Conservation (phyloP, 768 basidiomycete species). For the Pluteus cervinus region DNA sequence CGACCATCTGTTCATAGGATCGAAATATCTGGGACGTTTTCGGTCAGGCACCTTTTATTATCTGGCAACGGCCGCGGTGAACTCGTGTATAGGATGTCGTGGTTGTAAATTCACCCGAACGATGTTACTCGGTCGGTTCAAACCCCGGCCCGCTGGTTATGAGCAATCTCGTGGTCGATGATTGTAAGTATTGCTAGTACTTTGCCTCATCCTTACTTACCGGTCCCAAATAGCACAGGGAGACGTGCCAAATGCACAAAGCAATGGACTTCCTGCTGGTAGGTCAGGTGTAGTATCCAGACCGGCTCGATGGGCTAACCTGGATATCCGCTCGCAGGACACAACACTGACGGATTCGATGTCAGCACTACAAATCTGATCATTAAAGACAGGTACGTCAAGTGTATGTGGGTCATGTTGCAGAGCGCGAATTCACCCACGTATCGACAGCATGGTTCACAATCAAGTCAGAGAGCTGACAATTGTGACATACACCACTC, state of each 20-base stretch:
- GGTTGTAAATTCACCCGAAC: slow-evolving; percentile 35
- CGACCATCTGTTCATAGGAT: slow-evolving; percentile 20
- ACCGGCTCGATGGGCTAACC: background rate
- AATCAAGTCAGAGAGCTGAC: slow-evolving; percentile 1
- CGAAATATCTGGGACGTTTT: slow-evolving; percentile 30
- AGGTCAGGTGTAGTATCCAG: no score
- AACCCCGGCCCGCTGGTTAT: slow-evolving; percentile 36
- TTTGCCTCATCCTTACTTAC: background rate
- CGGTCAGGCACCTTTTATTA: no score
- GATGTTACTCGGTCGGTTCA: slow-evolving; percentile 31
- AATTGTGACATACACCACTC: no score
- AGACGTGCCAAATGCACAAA: slow-evolving; percentile 43
- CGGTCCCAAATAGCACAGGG: slow-evolving; percentile 41
- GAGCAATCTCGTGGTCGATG: slow-evolving; percentile 42
- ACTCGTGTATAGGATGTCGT: slow-evolving; percentile 28
- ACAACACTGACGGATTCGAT: slow-evolving; percentile 50
- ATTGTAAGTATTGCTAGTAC: slow-evolving; percentile 34
- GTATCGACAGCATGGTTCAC: background rate
- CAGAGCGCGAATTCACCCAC: no score
- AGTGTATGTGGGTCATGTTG: no score
- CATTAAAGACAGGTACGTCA: slow-evolving; percentile 34
- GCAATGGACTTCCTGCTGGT: slow-evolving; percentile 36
- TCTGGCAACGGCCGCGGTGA: no score
- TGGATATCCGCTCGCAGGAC: no score
- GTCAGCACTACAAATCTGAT: slow-evolving; percentile 27